Conservation (phyloP, 179 eudicot genomes). For the Beta corolliflora region DNA sequence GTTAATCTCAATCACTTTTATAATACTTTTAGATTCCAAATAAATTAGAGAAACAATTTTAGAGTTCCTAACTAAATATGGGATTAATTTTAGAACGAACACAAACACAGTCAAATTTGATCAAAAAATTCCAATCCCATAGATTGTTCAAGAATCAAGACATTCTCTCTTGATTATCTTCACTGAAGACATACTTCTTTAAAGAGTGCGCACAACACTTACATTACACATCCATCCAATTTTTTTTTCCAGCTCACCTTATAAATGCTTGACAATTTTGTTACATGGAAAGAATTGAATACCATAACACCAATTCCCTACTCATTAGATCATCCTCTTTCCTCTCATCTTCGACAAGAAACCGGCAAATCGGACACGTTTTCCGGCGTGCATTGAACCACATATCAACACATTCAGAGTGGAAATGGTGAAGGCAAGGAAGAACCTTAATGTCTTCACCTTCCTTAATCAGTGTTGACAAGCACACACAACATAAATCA, state of each 20-base stretch:
- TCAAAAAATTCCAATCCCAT: no score
- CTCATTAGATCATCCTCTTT: constrained; percentile 19
- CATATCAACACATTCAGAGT: constrained; percentile 31
- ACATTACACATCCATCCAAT: not conserved
- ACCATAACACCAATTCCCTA: constrained; percentile 37
- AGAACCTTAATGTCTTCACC: constrained; percentile 31
- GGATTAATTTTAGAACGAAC: no score
- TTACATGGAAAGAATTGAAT: constrained; percentile 39
- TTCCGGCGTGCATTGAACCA: constrained; percentile 36
- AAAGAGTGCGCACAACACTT: not conserved
- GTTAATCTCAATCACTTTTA: no score
- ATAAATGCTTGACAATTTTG: constrained; percentile 24
- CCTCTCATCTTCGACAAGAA: constrained; percentile 32
- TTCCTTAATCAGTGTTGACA: constrained; percentile 32
- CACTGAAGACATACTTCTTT: no score
- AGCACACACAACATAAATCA: constrained; percentile 37
- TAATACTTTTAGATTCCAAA: no score
- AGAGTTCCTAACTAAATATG: not conserved
- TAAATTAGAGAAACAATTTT: no score
- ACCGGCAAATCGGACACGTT: constrained; percentile 43
- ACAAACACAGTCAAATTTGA: no score
- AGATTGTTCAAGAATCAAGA: no score
- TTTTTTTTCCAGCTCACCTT: not conserved
- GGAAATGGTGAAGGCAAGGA: constrained; percentile 37
- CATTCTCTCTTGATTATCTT: no score